Conservation (phyloP, 169 alveolate species). For the Plasmodium gonderi region DNA sequence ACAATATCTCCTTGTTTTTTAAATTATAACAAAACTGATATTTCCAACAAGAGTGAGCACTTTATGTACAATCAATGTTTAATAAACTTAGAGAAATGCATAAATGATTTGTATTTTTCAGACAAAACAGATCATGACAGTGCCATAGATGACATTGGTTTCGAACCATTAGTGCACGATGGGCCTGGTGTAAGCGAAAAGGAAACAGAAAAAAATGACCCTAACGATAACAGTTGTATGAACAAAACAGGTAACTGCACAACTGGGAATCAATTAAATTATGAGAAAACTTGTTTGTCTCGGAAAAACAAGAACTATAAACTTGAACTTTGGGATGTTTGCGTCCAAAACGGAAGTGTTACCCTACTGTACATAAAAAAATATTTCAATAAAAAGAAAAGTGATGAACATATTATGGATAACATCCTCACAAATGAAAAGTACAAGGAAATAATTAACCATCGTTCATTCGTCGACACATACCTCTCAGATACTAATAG, state of each 20-base stretch:
- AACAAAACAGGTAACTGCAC: neutral
- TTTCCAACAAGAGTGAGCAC: slow-evolving; percentile 18
- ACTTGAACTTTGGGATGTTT: slow-evolving; percentile 76
- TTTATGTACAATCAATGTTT: slow-evolving; percentile 70
- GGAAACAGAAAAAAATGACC: neutral
- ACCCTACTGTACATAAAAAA: slow-evolving; percentile 73
- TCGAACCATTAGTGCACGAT: neutral
- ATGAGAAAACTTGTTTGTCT: slow-evolving; percentile 17
- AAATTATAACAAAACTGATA: slow-evolving; percentile 19
- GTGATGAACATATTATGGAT: slow-evolving; percentile 9
- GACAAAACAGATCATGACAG: neutral
- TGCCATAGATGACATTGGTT: neutral
- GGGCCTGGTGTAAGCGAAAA: neutral
- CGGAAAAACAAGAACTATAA: slow-evolving; percentile 52
- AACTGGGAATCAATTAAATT: neutral
- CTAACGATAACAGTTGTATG: neutral
- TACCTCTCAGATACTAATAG: slow-evolving; percentile 70
- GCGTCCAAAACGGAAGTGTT: slow-evolving; percentile 81
- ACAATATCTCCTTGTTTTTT: slow-evolving; percentile 61
- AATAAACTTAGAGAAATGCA: slow-evolving; percentile 54
- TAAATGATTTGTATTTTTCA: slow-evolving; percentile 50
- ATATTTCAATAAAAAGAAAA: slow-evolving; percentile 62
- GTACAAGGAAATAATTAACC: slow-evolving; percentile 46
- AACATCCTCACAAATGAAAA: slow-evolving; percentile 67
- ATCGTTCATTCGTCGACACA: slow-evolving; percentile 52